Conservation (phyloP, 257 asterid genomes). For the Perilla frutescens region DNA sequence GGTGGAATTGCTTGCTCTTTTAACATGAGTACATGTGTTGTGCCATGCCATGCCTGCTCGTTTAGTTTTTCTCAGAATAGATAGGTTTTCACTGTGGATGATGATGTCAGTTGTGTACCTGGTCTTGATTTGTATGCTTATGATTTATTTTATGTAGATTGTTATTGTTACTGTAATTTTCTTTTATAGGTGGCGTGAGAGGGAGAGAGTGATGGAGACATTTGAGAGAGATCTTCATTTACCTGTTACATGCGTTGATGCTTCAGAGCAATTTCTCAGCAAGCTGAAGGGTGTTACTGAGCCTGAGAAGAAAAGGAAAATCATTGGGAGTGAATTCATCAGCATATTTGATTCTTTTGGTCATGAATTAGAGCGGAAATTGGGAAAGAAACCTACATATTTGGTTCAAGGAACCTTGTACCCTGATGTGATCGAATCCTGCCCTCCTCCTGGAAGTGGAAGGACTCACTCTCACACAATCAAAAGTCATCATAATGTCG, state of each 20-base stretch:
- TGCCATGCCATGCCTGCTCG: background rate
- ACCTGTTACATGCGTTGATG: slow-evolving; percentile 91
- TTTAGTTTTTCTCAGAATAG: too few relatives aligned
- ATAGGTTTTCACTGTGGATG: background rate
- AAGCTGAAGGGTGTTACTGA: slow-evolving; percentile 92
- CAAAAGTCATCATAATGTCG: slow-evolving; percentile 96
- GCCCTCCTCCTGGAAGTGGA: slow-evolving; percentile 99
- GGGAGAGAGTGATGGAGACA: slow-evolving; percentile 91
- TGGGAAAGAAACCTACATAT: slow-evolving; percentile 75
- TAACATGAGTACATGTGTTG: too few relatives aligned
- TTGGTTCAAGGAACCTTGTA: slow-evolving; percentile 97
- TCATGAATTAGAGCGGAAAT: slow-evolving; percentile 67
- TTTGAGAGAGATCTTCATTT: slow-evolving; percentile 88
- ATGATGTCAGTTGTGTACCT: background rate
- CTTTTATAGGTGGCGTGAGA: slow-evolving; percentile 68
- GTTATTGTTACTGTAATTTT: slow-evolving; percentile 18
- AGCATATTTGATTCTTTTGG: slow-evolving; percentile 79
- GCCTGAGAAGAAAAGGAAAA: slow-evolving; percentile 93
- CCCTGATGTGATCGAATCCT: slow-evolving; percentile 97
- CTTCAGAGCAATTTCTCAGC: slow-evolving; percentile 83
- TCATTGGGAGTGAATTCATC: slow-evolving; percentile 91
- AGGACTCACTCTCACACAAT: slow-evolving; percentile 97
- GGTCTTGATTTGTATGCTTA: background rate
- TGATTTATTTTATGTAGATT: background rate
- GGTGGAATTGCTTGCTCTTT: slow-evolving; percentile 44